Conservation (phyloP, 2,329 filamentous ascomycete species). For the Claviceps humidiphila region DNA sequence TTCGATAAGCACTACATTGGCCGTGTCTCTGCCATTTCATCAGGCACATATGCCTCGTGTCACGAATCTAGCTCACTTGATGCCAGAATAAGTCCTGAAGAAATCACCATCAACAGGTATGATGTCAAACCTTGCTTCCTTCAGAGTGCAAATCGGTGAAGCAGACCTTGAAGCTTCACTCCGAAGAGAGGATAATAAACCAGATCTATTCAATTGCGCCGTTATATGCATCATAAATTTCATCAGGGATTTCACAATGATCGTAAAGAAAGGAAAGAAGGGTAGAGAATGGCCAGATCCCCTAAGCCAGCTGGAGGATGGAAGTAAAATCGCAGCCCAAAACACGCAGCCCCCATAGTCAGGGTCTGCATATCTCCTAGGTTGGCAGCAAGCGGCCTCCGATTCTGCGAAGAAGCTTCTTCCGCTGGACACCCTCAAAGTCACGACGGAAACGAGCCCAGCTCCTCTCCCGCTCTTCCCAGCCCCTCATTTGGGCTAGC, state of each 20-base stretch:
- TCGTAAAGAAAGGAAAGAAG: background rate
- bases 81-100: too few relatives aligned
- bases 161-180: too few relatives aligned
- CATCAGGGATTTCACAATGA: background rate
- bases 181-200: background rate
- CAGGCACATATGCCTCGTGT: too few relatives aligned
- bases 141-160: background rate
- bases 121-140: background rate
- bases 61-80: too few relatives aligned
- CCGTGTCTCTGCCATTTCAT: too few relatives aligned
- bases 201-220: conserved; percentile 6
- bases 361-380: background rate
- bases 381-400: conserved; percentile 17
- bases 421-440: conserved; percentile 20
- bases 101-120: background rate
- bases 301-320: background rate
- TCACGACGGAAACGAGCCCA: conserved; percentile 31
- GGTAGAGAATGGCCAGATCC: background rate
- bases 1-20: too few relatives aligned
- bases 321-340: background rate
- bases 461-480: conserved; percentile 36
- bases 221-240: conserved; percentile 5
- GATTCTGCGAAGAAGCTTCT: conserved; percentile 28
- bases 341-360: background rate
- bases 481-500: conserved; percentile 36